These are phyloP conservation scores for Kurtzmaniella quercitrusa DNA, from an alignment of 1,139 yeast genomes.

Conservation along the genomic window DNA sequence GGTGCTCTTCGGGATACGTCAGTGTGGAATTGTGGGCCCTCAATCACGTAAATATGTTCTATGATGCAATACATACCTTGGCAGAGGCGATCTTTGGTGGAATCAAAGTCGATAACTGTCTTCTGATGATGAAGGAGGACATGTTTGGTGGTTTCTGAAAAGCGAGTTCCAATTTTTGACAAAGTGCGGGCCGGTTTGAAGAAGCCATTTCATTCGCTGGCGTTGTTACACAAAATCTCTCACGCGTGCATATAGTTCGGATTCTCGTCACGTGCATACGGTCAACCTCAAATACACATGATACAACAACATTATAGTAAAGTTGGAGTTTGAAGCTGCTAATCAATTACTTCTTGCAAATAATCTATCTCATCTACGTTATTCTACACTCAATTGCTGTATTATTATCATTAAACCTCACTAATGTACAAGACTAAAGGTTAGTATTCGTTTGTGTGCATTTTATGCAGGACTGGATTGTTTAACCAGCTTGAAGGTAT, in stretches of 20 bases:
- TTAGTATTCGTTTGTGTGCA: conserved; percentile 19
- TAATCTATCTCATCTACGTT: no score
- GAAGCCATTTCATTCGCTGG: conserved; percentile 8
- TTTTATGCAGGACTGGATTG: neutral
- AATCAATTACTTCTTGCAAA: no score
- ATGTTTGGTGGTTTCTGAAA: conserved; percentile 2
- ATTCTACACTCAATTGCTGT: neutral
- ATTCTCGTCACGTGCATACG: neutral
- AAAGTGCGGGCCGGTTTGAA: conserved; percentile 3
- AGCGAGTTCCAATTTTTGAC: conserved; percentile 12
- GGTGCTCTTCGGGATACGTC: neutral
- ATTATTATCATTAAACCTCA: conserved; percentile 23
- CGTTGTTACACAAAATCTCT: conserved; percentile 5
- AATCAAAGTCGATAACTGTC: conserved; percentile 91
- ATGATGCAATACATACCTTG: conserved; percentile 51
- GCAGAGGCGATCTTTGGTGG: conserved; percentile 99
- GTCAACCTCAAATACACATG: no score
- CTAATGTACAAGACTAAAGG: conserved; percentile 45
- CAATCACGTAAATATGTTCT: neutral
- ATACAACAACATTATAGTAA: no score
- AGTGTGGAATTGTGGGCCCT: neutral
- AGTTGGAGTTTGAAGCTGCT: no score
- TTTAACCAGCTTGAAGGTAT: no score
- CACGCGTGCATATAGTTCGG: neutral
- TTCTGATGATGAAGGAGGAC: conserved; percentile 74